Percentiles rank a stretch among this genome's conserved stretches.
Evolutionary conservation across 371 early-diverging fungal genomes (phyloP).

Genomic region (Nematocida minor): DNA sequence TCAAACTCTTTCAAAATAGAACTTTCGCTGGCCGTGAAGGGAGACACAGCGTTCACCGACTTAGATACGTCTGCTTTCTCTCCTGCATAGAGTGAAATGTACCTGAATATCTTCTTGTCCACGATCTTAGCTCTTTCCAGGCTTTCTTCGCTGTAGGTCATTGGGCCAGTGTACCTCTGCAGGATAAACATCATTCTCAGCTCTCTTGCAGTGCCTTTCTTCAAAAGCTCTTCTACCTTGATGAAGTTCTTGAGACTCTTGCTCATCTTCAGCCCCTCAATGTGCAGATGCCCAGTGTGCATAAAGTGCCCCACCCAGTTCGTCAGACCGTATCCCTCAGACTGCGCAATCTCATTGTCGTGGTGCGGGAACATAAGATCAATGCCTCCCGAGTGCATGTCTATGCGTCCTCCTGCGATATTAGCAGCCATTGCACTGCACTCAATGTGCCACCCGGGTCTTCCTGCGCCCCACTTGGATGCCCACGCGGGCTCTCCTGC

Average conservation of each 20-base stretch:
- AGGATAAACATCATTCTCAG: constrained; percentile 84
- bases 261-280: constrained; percentile 96
- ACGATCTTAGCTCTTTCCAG: constrained; percentile 76
- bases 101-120: constrained; percentile 70
- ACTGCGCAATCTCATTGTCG: constrained; percentile 95
- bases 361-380: constrained; percentile 99
- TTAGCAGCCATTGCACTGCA: constrained; percentile 96
- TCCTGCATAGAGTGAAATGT: constrained; percentile 30
- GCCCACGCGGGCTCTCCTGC: constrained; percentile 77
- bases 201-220: constrained; percentile 75
- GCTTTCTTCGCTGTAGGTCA: constrained; percentile 77
- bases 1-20: constrained; percentile 29
- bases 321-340: constrained; percentile 68
- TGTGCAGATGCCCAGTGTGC: constrained; percentile 94
- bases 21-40: not conserved
- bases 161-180: constrained; percentile 78
- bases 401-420: constrained; percentile 77
- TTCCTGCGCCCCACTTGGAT: constrained; percentile 64
- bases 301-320: constrained; percentile 96
- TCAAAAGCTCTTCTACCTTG: constrained; percentile 80
- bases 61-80: not conserved
- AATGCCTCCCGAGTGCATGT: constrained; percentile 94
- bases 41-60: not conserved
- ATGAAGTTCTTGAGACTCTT: constrained; percentile 98
- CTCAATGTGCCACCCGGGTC: constrained; percentile 99